phyloP scores from a whole-genome alignment of 805 yeast species.

The Ogataea allantospora region DNA sequence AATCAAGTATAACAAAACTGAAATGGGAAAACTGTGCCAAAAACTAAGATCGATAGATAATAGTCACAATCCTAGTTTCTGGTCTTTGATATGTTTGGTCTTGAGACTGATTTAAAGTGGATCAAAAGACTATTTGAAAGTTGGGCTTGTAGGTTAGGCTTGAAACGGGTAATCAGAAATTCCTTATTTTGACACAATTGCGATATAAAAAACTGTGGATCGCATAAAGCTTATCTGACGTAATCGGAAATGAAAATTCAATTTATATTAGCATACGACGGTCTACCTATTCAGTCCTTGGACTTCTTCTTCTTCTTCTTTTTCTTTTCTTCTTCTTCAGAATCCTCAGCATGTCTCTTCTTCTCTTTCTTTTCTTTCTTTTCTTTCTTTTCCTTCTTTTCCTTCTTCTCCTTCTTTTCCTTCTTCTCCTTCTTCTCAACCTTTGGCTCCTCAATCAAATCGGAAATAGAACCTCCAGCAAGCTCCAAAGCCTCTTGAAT shows the following conservation, averaged over 20 bases:
- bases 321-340: conserved; percentile 14
- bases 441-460: conserved; percentile 33
- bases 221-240: too few species aligned
- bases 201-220: not conserved
- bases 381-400: conserved; percentile 37
- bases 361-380: conserved; percentile 33
- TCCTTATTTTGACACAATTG: conserved; percentile 2
- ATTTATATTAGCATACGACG: conserved; percentile 4
- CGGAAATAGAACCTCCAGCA: conserved; percentile 37
- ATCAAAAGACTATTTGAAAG: not conserved
- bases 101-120: not conserved
- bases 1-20: not conserved
- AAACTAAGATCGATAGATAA: not conserved
- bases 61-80: not conserved
- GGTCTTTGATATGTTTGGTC: not conserved
- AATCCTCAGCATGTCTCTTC: conserved; percentile 21
- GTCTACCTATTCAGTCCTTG: conserved; percentile 23
- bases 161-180: conserved; percentile 3
- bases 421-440: conserved; percentile 40
- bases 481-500: conserved; percentile 85
- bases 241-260: conserved; percentile 5
- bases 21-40: not conserved
- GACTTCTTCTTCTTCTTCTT: conserved; percentile 30
- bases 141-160: conserved; percentile 6
- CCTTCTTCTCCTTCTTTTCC: conserved; percentile 45